A percentile compares a stretch with the other conserved stretches of the same genome.
Evolutionary conservation across 768 basidiomycete species (phyloP).

Genomic region (Piloderma croceum): DNA sequence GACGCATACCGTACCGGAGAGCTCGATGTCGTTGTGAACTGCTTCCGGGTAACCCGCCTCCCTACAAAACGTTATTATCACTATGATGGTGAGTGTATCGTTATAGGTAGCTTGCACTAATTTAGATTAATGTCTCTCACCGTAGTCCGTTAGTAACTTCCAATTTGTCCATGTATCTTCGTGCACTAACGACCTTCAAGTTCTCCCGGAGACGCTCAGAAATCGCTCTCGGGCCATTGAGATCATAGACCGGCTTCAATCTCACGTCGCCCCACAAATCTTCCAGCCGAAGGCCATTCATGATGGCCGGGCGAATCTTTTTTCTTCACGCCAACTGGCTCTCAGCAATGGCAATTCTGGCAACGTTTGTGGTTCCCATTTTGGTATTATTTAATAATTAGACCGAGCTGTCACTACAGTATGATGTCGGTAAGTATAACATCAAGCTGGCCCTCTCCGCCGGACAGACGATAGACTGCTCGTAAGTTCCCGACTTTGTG

Average conservation of each 20-base stretch:
- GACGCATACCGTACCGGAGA: too few relatives aligned
- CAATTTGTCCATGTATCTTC: too few relatives aligned
- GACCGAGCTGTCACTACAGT: too few relatives aligned
- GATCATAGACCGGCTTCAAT: constrained; percentile 22
- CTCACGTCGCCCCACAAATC: constrained; percentile 8
- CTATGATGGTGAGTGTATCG: constrained; percentile 26
- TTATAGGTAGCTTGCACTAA: too few relatives aligned
- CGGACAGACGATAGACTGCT: not conserved
- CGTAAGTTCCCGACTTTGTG: not conserved
- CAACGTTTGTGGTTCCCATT: too few relatives aligned
- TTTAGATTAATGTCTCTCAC: too few relatives aligned
- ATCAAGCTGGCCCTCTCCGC: not conserved
- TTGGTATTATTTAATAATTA: too few relatives aligned
- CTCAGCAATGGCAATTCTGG: constrained; percentile 18
- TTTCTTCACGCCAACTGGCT: constrained; percentile 16
- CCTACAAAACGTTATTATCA: constrained; percentile 23
- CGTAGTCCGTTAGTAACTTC: too few relatives aligned
- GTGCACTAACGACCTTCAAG: too few relatives aligned
- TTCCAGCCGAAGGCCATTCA: constrained; percentile 29
- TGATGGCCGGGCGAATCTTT: constrained; percentile 26
- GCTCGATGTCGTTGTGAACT: constrained; percentile 31
- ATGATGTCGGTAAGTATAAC: not conserved
- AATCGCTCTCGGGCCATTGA: too few relatives aligned
- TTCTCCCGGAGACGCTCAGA: too few relatives aligned
- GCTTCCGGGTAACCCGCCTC: constrained; percentile 24